Conservation (phyloP, 2,329 filamentous ascomycete species). For the Diaporthe destruens region DNA sequence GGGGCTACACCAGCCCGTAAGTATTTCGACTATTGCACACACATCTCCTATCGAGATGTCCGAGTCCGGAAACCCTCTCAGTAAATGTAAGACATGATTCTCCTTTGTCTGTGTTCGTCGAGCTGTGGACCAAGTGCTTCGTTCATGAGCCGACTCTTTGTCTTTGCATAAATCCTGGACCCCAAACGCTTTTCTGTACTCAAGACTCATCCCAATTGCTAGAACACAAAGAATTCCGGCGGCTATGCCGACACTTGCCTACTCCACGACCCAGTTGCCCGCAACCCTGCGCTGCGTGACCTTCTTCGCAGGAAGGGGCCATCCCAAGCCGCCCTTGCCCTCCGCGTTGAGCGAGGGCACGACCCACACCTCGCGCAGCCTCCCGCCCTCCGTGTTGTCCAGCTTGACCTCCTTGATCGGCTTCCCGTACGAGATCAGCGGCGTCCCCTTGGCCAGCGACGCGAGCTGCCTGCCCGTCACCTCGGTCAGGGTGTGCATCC, state of each 20-base stretch:
- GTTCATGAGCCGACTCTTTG: background rate
- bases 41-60: background rate
- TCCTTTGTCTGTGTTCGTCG: background rate
- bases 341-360: conserved; percentile 82
- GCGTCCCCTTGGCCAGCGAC: conserved; percentile 85
- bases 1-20: background rate
- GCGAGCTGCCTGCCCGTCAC: conserved; percentile 82
- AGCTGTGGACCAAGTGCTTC: background rate
- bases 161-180: background rate
- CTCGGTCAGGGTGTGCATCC: conserved; percentile 90
- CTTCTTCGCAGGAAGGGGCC: conserved; percentile 88
- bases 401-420: conserved; percentile 84
- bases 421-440: conserved; percentile 86
- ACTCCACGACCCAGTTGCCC: conserved; percentile 80
- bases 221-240: background rate
- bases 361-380: conserved; percentile 82
- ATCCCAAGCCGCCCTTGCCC: conserved; percentile 75
- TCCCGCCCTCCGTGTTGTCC: conserved; percentile 51
- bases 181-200: background rate
- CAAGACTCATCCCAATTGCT: background rate
- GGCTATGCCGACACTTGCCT: conserved; percentile 34
- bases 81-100: background rate
- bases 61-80: too few species aligned
- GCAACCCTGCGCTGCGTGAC: conserved; percentile 82
- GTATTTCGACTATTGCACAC: background rate